Evolutionary conservation across 2,329 filamentous ascomycete species (phyloP).

Genomic region (Calonectria leucothoes): DNA sequence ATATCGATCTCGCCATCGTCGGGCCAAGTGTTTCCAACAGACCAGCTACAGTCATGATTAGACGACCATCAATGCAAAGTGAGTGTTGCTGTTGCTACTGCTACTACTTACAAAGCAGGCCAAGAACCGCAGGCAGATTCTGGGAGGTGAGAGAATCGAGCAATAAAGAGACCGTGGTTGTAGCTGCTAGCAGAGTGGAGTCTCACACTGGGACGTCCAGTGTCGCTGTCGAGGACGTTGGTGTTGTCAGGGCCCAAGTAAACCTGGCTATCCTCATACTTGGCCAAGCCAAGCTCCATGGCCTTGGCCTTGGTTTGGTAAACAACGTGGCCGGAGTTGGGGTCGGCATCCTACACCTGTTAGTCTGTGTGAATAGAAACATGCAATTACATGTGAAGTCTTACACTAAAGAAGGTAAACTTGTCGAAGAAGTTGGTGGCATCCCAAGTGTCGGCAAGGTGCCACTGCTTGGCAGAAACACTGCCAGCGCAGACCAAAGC

Average conservation of each 20-base stretch:
- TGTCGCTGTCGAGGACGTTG: conserved; percentile 33
- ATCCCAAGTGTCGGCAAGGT: conserved; percentile 55
- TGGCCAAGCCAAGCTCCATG: conserved; percentile 47
- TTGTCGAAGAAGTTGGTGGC: conserved; percentile 60
- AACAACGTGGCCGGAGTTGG: conserved; percentile 73
- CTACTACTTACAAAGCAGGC: conserved; percentile 70
- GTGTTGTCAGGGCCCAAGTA: conserved; percentile 54
- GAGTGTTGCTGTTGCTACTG: too few species aligned
- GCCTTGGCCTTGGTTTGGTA: conserved; percentile 57
- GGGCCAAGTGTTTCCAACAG: conserved; percentile 67
- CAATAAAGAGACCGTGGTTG: conserved; percentile 74
- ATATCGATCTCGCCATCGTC: conserved; percentile 74
- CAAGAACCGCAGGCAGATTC: conserved; percentile 74
- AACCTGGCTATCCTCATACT: conserved; percentile 47
- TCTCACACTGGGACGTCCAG: conserved; percentile 68
- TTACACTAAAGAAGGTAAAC: conserved; percentile 56
- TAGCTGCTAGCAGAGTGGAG: conserved; percentile 73
- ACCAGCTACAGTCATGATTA: conserved; percentile 52
- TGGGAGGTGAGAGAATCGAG: conserved; percentile 78
- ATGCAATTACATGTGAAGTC: neutral
- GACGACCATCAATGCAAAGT: neutral
- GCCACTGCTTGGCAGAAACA: conserved; percentile 48
- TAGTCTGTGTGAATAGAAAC: conserved; percentile 24
- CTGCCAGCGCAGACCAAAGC: conserved; percentile 50
- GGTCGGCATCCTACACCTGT: conserved; percentile 56